A percentile compares a stretch with the other conserved stretches of the same genome.
phyloP scores from a whole-genome alignment of 345 rosid genomes.

The Boechera divaricarpa region DNA sequence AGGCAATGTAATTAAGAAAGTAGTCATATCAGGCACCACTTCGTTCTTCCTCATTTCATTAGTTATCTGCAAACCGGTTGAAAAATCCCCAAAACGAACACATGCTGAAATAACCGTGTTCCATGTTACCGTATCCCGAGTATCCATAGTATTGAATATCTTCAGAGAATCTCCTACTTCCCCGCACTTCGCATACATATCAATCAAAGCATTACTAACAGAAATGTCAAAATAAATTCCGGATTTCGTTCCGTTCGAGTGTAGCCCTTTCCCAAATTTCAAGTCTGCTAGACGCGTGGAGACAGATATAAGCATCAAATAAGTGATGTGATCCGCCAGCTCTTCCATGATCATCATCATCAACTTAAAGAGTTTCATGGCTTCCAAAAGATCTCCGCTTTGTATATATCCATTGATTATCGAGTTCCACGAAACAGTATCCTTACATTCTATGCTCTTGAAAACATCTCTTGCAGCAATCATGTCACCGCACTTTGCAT shows the following conservation, averaged over 20 bases:
- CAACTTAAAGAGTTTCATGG: constrained; percentile 51
- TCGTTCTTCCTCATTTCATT: constrained; percentile 51
- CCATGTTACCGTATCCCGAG: constrained; percentile 64
- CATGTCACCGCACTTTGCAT: constrained; percentile 62
- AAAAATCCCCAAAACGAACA: constrained; percentile 56
- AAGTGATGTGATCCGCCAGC: constrained; percentile 60
- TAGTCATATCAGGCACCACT: constrained; percentile 53
- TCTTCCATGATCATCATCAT: constrained; percentile 52
- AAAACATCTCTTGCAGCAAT: constrained; percentile 56
- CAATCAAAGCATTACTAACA: constrained; percentile 62
- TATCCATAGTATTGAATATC: constrained; percentile 54
- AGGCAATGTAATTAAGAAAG: constrained; percentile 62
- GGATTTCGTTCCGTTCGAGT: constrained; percentile 53
- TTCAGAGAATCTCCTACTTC: constrained; percentile 49
- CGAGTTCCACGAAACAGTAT: constrained; percentile 72
- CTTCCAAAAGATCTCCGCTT: constrained; percentile 50
- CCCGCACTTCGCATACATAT: constrained; percentile 67
- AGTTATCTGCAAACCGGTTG: constrained; percentile 54
- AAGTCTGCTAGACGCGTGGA: constrained; percentile 48
- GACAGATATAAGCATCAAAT: constrained; percentile 53
- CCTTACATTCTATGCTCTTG: constrained; percentile 51
- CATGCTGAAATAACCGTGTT: constrained; percentile 64
- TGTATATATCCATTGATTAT: constrained; percentile 58
- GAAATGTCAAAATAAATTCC: constrained; percentile 52
- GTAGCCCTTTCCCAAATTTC: constrained; percentile 54